Conservation (phyloP, 108 stramenopile species). For the Asterionellopsis glacialis region DNA sequence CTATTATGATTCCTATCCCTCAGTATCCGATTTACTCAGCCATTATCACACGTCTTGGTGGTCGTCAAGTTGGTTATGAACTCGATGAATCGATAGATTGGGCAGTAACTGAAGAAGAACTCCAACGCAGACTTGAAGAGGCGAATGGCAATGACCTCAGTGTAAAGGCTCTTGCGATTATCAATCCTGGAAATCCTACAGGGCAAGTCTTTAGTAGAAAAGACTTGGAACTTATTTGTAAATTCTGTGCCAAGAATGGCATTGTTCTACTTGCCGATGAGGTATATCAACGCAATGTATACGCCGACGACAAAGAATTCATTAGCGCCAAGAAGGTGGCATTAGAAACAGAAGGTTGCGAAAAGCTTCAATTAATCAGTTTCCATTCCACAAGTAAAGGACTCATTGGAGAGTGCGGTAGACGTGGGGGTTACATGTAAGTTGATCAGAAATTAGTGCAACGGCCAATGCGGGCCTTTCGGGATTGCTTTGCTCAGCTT, state of each 20-base stretch:
- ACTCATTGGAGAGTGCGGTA: slow-evolving; percentile 94
- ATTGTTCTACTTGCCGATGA: slow-evolving; percentile 92
- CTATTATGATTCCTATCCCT: slow-evolving; percentile 94
- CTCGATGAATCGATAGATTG: slow-evolving; percentile 82
- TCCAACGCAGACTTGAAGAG: slow-evolving; percentile 56
- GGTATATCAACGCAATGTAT: slow-evolving; percentile 97
- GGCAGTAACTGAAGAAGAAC: slow-evolving; percentile 71
- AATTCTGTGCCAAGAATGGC: slow-evolving; percentile 74
- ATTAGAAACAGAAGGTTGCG: slow-evolving; percentile 56
- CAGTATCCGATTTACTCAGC: slow-evolving; percentile 98
- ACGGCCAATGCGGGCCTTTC: too few relatives aligned
- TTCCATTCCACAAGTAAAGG: slow-evolving; percentile 96
- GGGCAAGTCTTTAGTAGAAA: slow-evolving; percentile 74
- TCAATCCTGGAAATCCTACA: slow-evolving; percentile 98
- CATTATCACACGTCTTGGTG: slow-evolving; percentile 75
- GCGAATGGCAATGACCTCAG: slow-evolving; percentile 58
- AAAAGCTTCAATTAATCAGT: slow-evolving; percentile 81
- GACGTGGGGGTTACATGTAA: slow-evolving; percentile 97
- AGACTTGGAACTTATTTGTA: slow-evolving; percentile 74
- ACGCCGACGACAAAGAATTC: slow-evolving; percentile 60
- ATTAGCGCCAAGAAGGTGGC: slow-evolving; percentile 81
- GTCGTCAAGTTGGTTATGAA: slow-evolving; percentile 84
- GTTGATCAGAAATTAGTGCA: slow-evolving; percentile 39
- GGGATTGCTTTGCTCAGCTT: too few relatives aligned
- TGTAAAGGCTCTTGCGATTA: slow-evolving; percentile 80